Conservation (phyloP, 1,284 basidiomycete genomes). For the Vanrija sp. region DNA sequence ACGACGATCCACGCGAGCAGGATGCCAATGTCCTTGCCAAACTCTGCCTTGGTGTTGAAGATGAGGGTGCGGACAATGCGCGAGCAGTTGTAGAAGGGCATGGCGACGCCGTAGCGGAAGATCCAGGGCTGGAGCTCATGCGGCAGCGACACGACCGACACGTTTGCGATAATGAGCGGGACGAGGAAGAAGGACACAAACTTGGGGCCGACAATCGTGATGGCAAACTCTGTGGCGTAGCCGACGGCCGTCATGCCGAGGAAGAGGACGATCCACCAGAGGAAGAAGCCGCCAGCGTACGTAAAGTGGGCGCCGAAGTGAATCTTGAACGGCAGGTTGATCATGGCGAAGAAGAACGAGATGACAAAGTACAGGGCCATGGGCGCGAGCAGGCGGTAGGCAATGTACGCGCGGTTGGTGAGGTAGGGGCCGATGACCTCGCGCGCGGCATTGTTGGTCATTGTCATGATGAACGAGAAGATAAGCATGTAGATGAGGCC, state of each 20-base stretch:
- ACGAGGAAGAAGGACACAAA: conserved; percentile 47
- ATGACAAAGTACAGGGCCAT: conserved; percentile 59
- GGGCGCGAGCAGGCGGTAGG: conserved; percentile 58
- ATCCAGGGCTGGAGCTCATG: conserved; percentile 64
- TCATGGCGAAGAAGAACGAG: conserved; percentile 61
- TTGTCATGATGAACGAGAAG: conserved; percentile 47
- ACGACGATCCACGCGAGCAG: conserved; percentile 53
- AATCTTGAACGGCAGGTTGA: conserved; percentile 63
- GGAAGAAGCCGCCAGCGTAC: conserved; percentile 59
- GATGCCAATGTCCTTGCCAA: conserved; percentile 53
- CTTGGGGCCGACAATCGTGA: conserved; percentile 43
- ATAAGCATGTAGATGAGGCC: conserved; percentile 65
- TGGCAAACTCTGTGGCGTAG: conserved; percentile 57
- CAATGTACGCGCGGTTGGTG: conserved; percentile 56
- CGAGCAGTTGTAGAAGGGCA: conserved; percentile 69
- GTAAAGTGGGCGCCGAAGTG: conserved; percentile 47
- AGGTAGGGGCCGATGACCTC: conserved; percentile 53
- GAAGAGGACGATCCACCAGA: conserved; percentile 72
- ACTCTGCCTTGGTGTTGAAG: conserved; percentile 62
- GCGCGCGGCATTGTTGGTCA: conserved; percentile 51
- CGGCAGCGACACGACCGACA: conserved; percentile 60
- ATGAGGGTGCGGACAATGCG: conserved; percentile 60
- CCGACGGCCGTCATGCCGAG: conserved; percentile 48
- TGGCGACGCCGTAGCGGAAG: conserved; percentile 56
- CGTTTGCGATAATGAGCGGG: conserved; percentile 61